Percentiles rank a stretch among this genome's conserved stretches.
Conservation (phyloP, 345 rosid genomes). For the Murraya paniculata region DNA sequence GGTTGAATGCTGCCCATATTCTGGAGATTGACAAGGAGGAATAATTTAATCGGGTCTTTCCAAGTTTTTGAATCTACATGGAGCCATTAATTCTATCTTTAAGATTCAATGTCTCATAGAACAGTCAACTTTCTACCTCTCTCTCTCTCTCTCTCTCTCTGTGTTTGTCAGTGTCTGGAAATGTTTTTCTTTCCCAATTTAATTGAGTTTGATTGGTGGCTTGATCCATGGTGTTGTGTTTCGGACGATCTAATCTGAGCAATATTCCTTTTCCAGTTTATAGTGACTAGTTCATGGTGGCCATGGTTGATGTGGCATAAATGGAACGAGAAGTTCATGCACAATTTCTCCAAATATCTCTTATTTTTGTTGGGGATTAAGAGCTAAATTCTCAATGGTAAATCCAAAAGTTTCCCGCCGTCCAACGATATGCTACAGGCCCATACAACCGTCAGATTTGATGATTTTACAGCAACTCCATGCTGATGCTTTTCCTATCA, state of each 20-base stretch:
- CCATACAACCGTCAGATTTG: constrained; percentile 72
- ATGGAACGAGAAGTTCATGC: constrained; percentile 37
- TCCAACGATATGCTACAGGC: constrained; percentile 69
- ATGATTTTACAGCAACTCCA: constrained; percentile 71
- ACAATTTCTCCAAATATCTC: constrained; percentile 27
- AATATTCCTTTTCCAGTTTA: constrained; percentile 16
- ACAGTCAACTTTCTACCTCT: not conserved
- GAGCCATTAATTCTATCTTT: not conserved
- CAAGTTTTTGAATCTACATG: not conserved
- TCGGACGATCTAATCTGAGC: constrained; percentile 10
- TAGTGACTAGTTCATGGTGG: constrained; percentile 29
- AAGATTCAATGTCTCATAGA: not conserved
- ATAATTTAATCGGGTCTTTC: not conserved
- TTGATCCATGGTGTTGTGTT: not conserved
- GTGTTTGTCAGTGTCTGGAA: not conserved
- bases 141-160: not conserved
- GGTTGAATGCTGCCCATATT: not conserved
- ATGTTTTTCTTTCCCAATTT: not conserved
- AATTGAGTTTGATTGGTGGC: not conserved
- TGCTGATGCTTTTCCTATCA: constrained; percentile 74
- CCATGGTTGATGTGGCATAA: constrained; percentile 36
- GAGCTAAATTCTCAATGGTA: constrained; percentile 46
- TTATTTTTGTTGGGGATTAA: constrained; percentile 46
- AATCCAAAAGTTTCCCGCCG: constrained; percentile 38
- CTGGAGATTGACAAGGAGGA: not conserved